These are phyloP conservation scores for Penicillium italicum DNA, from an alignment of 2,329 filamentous ascomycete genomes.

Conservation along the genomic window DNA sequence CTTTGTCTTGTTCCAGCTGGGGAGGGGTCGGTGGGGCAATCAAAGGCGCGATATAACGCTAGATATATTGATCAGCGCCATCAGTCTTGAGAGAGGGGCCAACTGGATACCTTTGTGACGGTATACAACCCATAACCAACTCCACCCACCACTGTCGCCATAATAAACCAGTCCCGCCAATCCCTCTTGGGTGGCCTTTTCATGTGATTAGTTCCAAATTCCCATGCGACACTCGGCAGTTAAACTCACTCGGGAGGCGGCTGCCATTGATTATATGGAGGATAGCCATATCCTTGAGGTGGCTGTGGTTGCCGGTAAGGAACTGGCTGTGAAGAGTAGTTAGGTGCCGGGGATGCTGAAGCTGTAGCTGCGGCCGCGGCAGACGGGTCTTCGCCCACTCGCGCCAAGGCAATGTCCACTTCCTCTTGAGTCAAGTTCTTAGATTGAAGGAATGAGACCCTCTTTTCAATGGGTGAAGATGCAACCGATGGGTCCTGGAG, in stretches of 20 bases:
- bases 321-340: slow-evolving; percentile 45
- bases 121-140: slow-evolving; percentile 85
- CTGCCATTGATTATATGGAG: slow-evolving; percentile 53
- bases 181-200: slow-evolving; percentile 68
- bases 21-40: slow-evolving; percentile 92
- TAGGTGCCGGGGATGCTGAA: slow-evolving; percentile 47
- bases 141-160: slow-evolving; percentile 91
- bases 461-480: slow-evolving; percentile 84
- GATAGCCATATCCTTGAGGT: slow-evolving; percentile 48
- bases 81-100: background rate
- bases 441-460: slow-evolving; percentile 86
- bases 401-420: slow-evolving; percentile 76
- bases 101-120: slow-evolving; percentile 66
- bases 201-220: slow-evolving; percentile 11
- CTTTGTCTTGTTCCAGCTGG: slow-evolving; percentile 90
- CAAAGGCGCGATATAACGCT: slow-evolving; percentile 88
- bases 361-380: slow-evolving; percentile 45
- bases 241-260: slow-evolving; percentile 51
- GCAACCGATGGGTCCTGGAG: slow-evolving; percentile 92
- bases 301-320: slow-evolving; percentile 42
- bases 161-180: slow-evolving; percentile 99
- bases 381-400: slow-evolving; percentile 61
- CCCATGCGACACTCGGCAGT: background rate
- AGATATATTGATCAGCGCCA: slow-evolving; percentile 14
- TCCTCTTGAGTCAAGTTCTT: slow-evolving; percentile 98